Evolutionary conservation across 805 yeast species (phyloP), one percentile per base, ranked within the genome.

Genomic region (Tetrapisispora fleetii): DNA sequence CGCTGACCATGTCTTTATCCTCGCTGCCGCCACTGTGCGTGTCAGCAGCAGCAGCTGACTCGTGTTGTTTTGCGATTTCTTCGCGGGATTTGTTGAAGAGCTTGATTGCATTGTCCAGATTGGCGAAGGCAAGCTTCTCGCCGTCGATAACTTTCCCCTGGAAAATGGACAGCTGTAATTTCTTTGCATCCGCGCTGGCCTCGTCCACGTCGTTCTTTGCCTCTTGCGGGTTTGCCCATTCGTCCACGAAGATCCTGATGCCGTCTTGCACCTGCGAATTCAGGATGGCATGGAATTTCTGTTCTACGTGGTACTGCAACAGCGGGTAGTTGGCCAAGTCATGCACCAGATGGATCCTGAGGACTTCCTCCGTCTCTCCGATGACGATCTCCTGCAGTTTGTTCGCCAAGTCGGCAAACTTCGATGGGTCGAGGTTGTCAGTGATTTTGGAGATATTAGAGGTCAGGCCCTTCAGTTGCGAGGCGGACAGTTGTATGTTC

Each of bases 111-210:
- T 80, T 79, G 30, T 88, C 96, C 57, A 91, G 74, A 60, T 88
- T 90, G 4, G 97, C 98, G 58, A 78, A 74, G 38, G 95, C 84
- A 50, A 93, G 75, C 64, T 93, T 91, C 58, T 85, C 95, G 14
- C 93, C 97, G 63, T 88, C 95, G 40, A 80, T 76, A 1, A 80
- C 58, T 53, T 84, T 83, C 9, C 97, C 97, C 19, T 75, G 69
- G 61, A 89, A 87, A 55, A 85, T 64, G 52, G 83, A 83, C 57
- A 91, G 75, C 44, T 78, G 77, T 30, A 76, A 72, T 50, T 62
- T 40, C 17, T 27, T 43, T 17, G 38, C 40, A 21, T 33, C 27
- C 2, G 28, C 6, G 14, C 22, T 11, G 24, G 21, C 16, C 30
- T 40, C 17, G 2, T 32, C 49, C 3, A 19, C 47, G 24, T 41